These are phyloP conservation scores for Starmerella etchellsii DNA, from an alignment of 805 yeast genomes.

Conservation along the genomic window DNA sequence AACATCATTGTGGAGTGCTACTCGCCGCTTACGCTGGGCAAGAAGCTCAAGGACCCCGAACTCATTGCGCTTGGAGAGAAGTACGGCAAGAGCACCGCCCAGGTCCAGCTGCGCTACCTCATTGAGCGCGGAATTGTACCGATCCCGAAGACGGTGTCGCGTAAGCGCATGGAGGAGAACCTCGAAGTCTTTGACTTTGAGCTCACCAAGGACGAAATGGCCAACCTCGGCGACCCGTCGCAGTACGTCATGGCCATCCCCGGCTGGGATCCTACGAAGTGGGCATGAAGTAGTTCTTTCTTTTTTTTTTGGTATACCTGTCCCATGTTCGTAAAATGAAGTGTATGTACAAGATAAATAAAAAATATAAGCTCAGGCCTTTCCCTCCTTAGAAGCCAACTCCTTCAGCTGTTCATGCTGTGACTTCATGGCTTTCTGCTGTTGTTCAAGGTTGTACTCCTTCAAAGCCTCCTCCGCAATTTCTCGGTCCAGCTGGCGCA, in stretches of 20 bases:
- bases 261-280: conserved; percentile 29
- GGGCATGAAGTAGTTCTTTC: conserved; percentile 16
- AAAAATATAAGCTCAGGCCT: background rate
- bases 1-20: conserved; percentile 59
- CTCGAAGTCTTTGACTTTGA: conserved; percentile 41
- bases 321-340: no score
- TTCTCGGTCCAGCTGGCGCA: conserved; percentile 21
- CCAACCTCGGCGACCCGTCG: conserved; percentile 23
- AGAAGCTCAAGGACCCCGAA: conserved; percentile 32
- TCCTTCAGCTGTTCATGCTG: conserved; percentile 7
- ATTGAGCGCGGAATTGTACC: conserved; percentile 46
- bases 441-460: conserved; percentile 16
- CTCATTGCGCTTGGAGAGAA: conserved; percentile 30
- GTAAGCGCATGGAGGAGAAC: conserved; percentile 43
- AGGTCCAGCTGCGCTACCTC: conserved; percentile 38
- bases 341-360: background rate
- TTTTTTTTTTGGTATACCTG: no score
- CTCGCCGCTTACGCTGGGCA: conserved; percentile 66
- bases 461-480: conserved; percentile 21
- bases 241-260: conserved; percentile 24
- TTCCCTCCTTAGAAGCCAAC: conserved; percentile 8
- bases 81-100: conserved; percentile 34
- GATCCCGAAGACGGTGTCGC: conserved; percentile 56
- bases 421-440: conserved; percentile 1
- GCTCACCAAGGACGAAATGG: conserved; percentile 24